Percentiles rank a stretch among this genome's conserved stretches.
phyloP scores from a whole-genome alignment of 495 filamentous ascomycete species.

The Lindgomyces ingoldianus region DNA sequence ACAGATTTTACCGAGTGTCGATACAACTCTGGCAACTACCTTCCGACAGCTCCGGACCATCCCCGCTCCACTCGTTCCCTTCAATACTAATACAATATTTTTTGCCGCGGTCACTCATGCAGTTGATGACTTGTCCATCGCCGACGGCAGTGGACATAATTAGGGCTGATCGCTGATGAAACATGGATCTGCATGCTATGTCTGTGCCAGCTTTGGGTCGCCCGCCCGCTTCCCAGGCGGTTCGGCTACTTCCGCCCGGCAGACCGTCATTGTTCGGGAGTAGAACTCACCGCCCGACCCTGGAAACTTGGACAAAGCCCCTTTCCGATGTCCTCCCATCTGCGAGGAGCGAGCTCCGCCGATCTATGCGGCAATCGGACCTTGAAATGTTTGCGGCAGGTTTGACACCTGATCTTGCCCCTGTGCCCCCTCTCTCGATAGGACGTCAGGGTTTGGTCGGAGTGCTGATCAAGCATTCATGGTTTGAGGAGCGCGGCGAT shows the following conservation, averaged over 20 bases:
- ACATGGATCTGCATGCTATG: not conserved
- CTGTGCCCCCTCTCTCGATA: too few species aligned
- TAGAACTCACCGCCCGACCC: too few species aligned
- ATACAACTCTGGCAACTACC: not conserved
- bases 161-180: not conserved
- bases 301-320: too few species aligned
- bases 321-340: too few species aligned
- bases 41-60: too few species aligned
- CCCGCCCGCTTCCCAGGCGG: not conserved
- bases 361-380: too few species aligned
- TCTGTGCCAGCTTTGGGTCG: not conserved
- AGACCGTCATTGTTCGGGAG: not conserved
- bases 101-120: too few species aligned
- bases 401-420: too few species aligned
- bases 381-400: too few species aligned
- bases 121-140: not conserved
- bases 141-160: not conserved
- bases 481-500: not conserved
- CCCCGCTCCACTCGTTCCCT: too few species aligned
- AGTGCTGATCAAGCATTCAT: not conserved
- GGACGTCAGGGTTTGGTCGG: not conserved
- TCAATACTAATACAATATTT: too few species aligned
- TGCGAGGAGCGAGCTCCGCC: not conserved
- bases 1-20: not conserved
- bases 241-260: constrained; percentile 10